phyloP scores from a whole-genome alignment of 2,329 filamentous ascomycete genomes.

The Penicillium freii region DNA sequence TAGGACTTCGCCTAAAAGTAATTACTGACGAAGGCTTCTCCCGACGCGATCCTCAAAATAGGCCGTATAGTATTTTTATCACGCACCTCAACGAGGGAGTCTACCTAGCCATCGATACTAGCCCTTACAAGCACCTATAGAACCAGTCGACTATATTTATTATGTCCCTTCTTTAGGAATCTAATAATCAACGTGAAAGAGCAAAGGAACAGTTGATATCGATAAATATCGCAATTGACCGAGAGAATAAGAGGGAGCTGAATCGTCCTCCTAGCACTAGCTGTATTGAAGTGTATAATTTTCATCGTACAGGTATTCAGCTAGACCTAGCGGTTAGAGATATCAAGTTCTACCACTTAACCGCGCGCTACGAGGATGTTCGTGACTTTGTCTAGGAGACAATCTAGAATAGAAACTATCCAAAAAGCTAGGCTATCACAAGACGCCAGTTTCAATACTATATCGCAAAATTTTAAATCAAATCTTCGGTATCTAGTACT shows the following conservation, averaged over 20 bases:
- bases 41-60: neutral
- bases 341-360: neutral
- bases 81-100: neutral
- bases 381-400: slow-evolving; percentile 12
- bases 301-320: neutral
- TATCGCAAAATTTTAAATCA: slow-evolving; percentile 1
- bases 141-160: neutral
- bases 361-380: slow-evolving; percentile 10
- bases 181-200: neutral
- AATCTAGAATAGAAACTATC: slow-evolving; percentile 9
- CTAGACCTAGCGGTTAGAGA: slow-evolving; percentile 6
- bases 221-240: neutral
- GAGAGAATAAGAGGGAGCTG: neutral
- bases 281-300: neutral
- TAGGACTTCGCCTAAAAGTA: neutral
- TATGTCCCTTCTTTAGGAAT: neutral
- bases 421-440: neutral
- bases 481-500: neutral
- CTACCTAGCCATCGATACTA: neutral
- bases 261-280: neutral
- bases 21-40: neutral
- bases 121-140: neutral
- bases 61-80: neutral
- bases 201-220: neutral
- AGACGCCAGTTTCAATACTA: neutral